Base-by-base conservation (phyloP, 2,329 filamentous ascomycete species). In the Epichloe gansuensis region DNA sequence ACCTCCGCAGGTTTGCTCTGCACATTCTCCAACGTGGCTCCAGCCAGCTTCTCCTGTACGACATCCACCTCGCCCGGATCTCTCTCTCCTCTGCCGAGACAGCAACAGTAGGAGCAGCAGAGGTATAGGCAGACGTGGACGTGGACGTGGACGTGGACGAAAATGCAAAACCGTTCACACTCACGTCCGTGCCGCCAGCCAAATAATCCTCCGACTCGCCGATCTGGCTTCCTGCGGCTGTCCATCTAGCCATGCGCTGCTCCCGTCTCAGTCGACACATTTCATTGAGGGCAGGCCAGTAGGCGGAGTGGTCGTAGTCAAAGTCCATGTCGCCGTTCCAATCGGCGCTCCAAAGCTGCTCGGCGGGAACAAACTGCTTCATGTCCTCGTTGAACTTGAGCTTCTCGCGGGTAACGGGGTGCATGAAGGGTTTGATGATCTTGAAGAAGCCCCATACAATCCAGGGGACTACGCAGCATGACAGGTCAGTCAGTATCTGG, bases 331-430 rank as follows among this genome's bases (percentile, higher is more conserved):
- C 79, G 54, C 93, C 91, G 47, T 84, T 83, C 60, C 74, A 75
- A 62, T 86, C 83, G 53, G 83, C 76, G 61, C 82, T 85, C 83
- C 89, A 86, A 51, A 98, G 80, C 67, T 97, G 91, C 62, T 84
- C 76, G 7, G 82, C 70, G 5, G 90, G 90, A 21, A 98, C 85
- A 66, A 90, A 89, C 59, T 86, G 75, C 60, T 77, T 78, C 74
- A 95, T 83, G 65, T 94, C 86, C 68, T 95, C 90, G 74, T 97
- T 96, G 77, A 95, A 96, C 73, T 93, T 94, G 73, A 98, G 83
- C 76, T 98, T 98, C 64, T 93, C 83, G 54, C 87, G 83, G 9
- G 93, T 98, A 62, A 91, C 74, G 7, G 93, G 93, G 69, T 98
- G 93, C 71, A 98, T 95, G 71, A 98, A 96, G 41, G 91, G 90